Evolutionary conservation across 371 early-diverging fungal genomes (phyloP).

Genomic region (Haplosporangium sp.): DNA sequence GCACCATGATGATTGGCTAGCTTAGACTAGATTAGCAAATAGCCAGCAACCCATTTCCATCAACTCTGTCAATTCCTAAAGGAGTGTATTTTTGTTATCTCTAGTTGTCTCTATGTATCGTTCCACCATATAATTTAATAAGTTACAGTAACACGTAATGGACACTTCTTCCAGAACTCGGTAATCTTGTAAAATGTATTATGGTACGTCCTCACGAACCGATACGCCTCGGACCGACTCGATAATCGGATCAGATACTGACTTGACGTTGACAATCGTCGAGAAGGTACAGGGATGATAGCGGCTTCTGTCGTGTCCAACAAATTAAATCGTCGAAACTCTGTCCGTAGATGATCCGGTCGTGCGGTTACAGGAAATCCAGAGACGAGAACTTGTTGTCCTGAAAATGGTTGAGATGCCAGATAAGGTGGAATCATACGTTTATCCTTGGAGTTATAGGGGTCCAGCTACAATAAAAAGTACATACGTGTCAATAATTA

Average conservation of each 20-base stretch:
- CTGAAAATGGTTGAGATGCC: constrained; percentile 33
- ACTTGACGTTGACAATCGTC: constrained; percentile 26
- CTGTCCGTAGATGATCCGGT: constrained; percentile 44
- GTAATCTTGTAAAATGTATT: constrained; percentile 34
- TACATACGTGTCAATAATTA: not conserved
- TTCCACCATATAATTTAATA: constrained; percentile 9
- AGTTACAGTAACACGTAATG: constrained; percentile 34
- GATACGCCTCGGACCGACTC: constrained; percentile 49
- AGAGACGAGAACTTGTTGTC: constrained; percentile 44
- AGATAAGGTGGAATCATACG: constrained; percentile 34
- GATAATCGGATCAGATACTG: constrained; percentile 50
- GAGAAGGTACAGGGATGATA: constrained; percentile 39
- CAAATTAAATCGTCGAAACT: constrained; percentile 47
- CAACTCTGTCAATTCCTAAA: too few relatives aligned
- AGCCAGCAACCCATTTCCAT: too few relatives aligned
- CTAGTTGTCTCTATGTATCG: too few relatives aligned
- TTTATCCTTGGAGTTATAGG: constrained; percentile 36
- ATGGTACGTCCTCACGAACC: constrained; percentile 53
- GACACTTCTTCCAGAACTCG: constrained; percentile 44
- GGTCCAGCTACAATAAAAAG: constrained; percentile 34
- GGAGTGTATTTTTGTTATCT: too few relatives aligned
- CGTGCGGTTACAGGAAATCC: constrained; percentile 41
- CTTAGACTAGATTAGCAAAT: too few relatives aligned
- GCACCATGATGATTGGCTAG: too few relatives aligned
- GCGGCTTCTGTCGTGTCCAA: constrained; percentile 55